Evolutionary conservation across 2,329 filamentous ascomycete genomes (phyloP).

Genomic region (Fusarium albidum): DNA sequence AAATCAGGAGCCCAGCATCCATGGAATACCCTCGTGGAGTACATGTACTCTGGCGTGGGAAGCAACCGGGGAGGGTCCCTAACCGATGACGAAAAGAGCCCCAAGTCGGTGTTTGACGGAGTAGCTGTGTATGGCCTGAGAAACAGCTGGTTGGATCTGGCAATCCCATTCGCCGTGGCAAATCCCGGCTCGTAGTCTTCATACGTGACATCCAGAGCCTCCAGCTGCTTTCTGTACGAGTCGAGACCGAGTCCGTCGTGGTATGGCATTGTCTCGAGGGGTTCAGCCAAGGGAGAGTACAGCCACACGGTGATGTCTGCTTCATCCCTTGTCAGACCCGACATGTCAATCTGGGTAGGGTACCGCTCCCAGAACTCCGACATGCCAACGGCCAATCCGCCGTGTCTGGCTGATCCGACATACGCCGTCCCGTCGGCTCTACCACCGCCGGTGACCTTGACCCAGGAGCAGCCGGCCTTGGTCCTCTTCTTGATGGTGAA

Average conservation of each 20-base stretch:
- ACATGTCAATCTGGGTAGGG: slow-evolving; percentile 64
- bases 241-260: slow-evolving; percentile 65
- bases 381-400: slow-evolving; percentile 66
- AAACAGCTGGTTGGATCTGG: slow-evolving; percentile 63
- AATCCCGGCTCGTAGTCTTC: slow-evolving; percentile 67
- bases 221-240: slow-evolving; percentile 64
- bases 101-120: slow-evolving; percentile 56
- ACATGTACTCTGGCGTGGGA: slow-evolving; percentile 56
- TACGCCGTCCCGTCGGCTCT: slow-evolving; percentile 64
- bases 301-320: slow-evolving; percentile 66
- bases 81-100: slow-evolving; percentile 39
- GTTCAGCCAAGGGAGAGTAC: slow-evolving; percentile 63
- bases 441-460: slow-evolving; percentile 64
- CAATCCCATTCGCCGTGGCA: slow-evolving; percentile 64
- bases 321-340: slow-evolving; percentile 55
- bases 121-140: slow-evolving; percentile 56
- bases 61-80: slow-evolving; percentile 59
- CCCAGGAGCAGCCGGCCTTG: slow-evolving; percentile 62
- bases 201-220: slow-evolving; percentile 68
- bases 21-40: slow-evolving; percentile 24
- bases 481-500: slow-evolving; percentile 68
- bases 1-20: slow-evolving; percentile 25
- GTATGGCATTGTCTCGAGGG: slow-evolving; percentile 64
- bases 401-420: slow-evolving; percentile 61
- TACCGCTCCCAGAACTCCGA: slow-evolving; percentile 70